These are phyloP conservation scores for Darksidea phi DNA, from an alignment of 495 filamentous ascomycete species.

Conservation along the genomic window DNA sequence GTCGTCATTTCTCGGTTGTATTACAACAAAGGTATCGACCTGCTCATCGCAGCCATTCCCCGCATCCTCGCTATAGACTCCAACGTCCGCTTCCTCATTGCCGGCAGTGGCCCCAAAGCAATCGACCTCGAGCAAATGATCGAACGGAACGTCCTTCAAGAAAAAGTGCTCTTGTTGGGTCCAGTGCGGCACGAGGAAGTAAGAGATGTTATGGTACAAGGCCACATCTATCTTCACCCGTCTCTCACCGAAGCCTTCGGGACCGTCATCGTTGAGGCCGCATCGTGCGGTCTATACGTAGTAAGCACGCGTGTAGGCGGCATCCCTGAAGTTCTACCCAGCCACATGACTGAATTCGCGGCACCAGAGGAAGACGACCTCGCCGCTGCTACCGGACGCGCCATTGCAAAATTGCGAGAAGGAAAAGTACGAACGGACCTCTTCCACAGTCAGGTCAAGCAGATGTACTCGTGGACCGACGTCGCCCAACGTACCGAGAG, in stretches of 20 bases:
- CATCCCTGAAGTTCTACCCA: constrained; percentile 91
- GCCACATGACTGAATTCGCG: constrained; percentile 91
- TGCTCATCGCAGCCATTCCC: constrained; percentile 90
- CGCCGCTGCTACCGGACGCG: constrained; percentile 75
- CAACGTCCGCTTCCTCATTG: constrained; percentile 95
- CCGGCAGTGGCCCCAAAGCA: constrained; percentile 89
- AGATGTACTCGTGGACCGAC: constrained; percentile 98
- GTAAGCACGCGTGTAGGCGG: constrained; percentile 95
- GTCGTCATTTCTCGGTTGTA: constrained; percentile 96
- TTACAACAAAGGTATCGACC: constrained; percentile 97
- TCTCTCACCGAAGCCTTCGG: constrained; percentile 95
- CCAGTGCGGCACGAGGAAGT: constrained; percentile 94
- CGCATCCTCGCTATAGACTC: constrained; percentile 84
- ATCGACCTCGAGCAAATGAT: constrained; percentile 98
- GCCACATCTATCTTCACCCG: constrained; percentile 95
- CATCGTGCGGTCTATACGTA: constrained; percentile 90
- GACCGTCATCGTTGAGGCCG: constrained; percentile 95
- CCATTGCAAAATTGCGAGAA: constrained; percentile 75
- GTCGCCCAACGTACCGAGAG: constrained; percentile 89
- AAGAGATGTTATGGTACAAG: constrained; percentile 95
- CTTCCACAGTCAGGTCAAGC: constrained; percentile 94
- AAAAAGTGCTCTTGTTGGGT: constrained; percentile 87
- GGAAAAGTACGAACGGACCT: constrained; percentile 85
- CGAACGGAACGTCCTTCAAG: constrained; percentile 91
- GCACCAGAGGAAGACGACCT: constrained; percentile 91